phyloP scores from a whole-genome alignment of 208 protist genomes.

The Polymyxa betae region DNA sequence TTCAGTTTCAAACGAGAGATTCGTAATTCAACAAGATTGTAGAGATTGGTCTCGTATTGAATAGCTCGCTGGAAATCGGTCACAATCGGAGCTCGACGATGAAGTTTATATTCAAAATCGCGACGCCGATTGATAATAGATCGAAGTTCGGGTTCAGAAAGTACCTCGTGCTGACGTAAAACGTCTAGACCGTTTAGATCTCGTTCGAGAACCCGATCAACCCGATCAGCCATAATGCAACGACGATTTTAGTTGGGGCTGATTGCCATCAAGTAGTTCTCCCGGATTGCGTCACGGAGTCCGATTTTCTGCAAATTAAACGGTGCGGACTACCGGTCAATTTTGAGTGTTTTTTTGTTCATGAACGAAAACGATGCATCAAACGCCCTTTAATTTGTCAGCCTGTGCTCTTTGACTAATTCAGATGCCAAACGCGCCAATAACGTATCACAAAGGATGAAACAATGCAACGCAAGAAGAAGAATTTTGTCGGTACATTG shows the following conservation, averaged over 20 bases:
- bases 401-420: no score
- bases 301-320: neutral
- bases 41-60: slow-evolving; percentile 21
- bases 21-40: neutral
- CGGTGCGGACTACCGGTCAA: no score
- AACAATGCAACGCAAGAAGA: no score
- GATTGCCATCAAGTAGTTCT: neutral
- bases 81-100: neutral
- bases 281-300: neutral
- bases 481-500: no score
- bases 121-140: neutral
- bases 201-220: slow-evolving; percentile 28
- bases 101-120: slow-evolving; percentile 22
- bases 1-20: neutral
- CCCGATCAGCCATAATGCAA: neutral
- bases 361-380: no score
- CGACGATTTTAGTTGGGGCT: no score
- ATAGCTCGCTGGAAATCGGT: neutral
- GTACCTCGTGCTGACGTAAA: neutral
- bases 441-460: no score
- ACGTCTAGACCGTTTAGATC: neutral
- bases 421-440: no score
- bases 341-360: no score
- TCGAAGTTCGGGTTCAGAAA: neutral
- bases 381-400: no score